Base-by-base conservation (phyloP, 2,329 filamentous ascomycete species). In the Dryadomyces quercivorus region DNA sequence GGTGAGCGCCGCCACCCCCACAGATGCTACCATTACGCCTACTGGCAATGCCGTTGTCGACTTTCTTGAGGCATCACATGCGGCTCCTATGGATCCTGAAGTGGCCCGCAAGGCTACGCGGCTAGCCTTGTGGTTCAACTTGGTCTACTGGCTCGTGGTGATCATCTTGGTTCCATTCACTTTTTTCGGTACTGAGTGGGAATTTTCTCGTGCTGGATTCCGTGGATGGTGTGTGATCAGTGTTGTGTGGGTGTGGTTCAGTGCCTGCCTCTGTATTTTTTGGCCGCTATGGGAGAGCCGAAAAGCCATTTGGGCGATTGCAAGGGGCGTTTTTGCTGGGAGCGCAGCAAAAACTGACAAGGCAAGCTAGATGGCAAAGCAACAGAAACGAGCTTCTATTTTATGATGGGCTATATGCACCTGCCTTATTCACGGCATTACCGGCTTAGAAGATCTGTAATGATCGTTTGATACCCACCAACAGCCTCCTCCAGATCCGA, bases 1-100 rank as follows among this genome's bases (percentile, higher is more conserved):
- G 43, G 18, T 9, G 9, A 20, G 43, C n/a, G 43, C n/a, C 10
- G n/a, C 26, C 4, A n/a, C 43, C 4, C 62, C 64, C 36, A 67
- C 16, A 8, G 12, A 22, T 67, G 57, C 65, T 66, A 52, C 60
- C 57, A 20, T 45, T 65, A 13, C 65, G 65, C 53, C 61, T 4
- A 69, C 66, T 2, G 66, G 66, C 31, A 73, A 73, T 53, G 68
- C 70, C 22, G 61, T 73, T 5, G 67, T 72, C 5, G 69, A 71
- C 57, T 73, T 66, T 55, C 67, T 72, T 5, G 67, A 69, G 55
- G 58, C 62, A 10, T 63, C 64, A 6, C 64, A 71, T 51, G 70
- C 69, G n/a, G 65, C 68, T 55, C 70, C 70, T 1, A 70, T 74
- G 65, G 67, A 72, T 46, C 66, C 67, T 0, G 60, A 62, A 5